Percentiles rank a stretch among this genome's conserved stretches.
Evolutionary conservation across 2,329 filamentous ascomycete genomes (phyloP).

Genomic region (Xylariaceae sp.): DNA sequence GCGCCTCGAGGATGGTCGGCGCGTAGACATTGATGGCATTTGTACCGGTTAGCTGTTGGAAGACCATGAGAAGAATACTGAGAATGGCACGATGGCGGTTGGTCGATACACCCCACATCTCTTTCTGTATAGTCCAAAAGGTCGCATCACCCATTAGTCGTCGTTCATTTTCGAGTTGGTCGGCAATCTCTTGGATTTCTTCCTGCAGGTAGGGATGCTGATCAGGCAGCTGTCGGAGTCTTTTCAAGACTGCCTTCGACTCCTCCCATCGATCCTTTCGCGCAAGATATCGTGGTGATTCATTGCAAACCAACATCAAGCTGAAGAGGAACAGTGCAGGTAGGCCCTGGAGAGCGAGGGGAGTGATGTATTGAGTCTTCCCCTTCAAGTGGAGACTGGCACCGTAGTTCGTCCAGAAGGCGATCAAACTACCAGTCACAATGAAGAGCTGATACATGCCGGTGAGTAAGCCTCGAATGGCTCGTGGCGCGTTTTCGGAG

Average conservation of each 20-base stretch:
- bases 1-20: constrained; percentile 32
- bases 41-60: constrained; percentile 69
- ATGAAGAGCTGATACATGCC: constrained; percentile 48
- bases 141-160: constrained; percentile 52
- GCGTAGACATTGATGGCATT: constrained; percentile 37
- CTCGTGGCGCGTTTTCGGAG: constrained; percentile 44
- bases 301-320: constrained; percentile 62
- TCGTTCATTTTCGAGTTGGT: constrained; percentile 61
- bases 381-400: constrained; percentile 36
- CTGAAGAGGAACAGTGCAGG: constrained; percentile 58
- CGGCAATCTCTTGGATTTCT: constrained; percentile 60
- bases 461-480: constrained; percentile 43
- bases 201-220: constrained; percentile 55
- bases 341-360: constrained; percentile 61
- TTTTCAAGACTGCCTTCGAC: constrained; percentile 51
- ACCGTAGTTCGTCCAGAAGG: constrained; percentile 53
- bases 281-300: constrained; percentile 64
- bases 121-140: constrained; percentile 57
- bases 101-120: constrained; percentile 59
- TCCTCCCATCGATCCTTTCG: constrained; percentile 64
- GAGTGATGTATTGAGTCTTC: constrained; percentile 50
- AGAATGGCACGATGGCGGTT: constrained; percentile 65
- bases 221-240: constrained; percentile 52
- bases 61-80: constrained; percentile 60
- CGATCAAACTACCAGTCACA: constrained; percentile 42